A percentile compares a stretch with the other conserved stretches of the same genome.
Conservation (phyloP, 768 basidiomycete genomes). For the Gyrodon lividus region DNA sequence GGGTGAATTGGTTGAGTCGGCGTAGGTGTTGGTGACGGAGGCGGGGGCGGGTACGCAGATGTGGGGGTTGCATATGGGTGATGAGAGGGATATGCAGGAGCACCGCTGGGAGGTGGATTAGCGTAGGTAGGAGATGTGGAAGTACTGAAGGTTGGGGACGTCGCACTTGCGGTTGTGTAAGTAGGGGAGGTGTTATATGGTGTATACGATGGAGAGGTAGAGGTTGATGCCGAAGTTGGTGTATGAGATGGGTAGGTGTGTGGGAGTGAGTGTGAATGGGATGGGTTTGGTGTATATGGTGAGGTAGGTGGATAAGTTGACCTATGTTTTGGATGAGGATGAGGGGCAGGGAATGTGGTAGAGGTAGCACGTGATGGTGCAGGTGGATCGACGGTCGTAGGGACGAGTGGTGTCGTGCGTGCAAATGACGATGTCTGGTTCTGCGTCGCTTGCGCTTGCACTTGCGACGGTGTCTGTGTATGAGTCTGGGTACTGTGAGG, state of each 20-base stretch:
- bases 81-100: slow-evolving; percentile 17
- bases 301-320: slow-evolving; percentile 20
- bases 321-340: slow-evolving; percentile 19
- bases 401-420: slow-evolving; percentile 29
- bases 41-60: slow-evolving; percentile 27
- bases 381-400: slow-evolving; percentile 26
- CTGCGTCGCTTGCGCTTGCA: slow-evolving; percentile 11
- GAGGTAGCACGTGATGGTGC: slow-evolving; percentile 8
- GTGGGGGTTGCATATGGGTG: slow-evolving; percentile 24
- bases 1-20: slow-evolving; percentile 26
- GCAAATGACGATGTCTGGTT: slow-evolving; percentile 22
- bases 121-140: slow-evolving; percentile 20
- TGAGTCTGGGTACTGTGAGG: slow-evolving; percentile 16
- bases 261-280: slow-evolving; percentile 11
- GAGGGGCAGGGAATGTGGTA: slow-evolving; percentile 9
- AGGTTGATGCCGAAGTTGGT: slow-evolving; percentile 15
- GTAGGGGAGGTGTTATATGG: slow-evolving; percentile 20
- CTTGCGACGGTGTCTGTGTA: slow-evolving; percentile 19
- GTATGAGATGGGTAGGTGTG: slow-evolving; percentile 9
- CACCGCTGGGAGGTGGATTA: slow-evolving; percentile 9
- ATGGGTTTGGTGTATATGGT: slow-evolving; percentile 19
- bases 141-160: slow-evolving; percentile 25
- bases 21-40: slow-evolving; percentile 31
- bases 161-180: slow-evolving; percentile 15
- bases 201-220: slow-evolving; percentile 17